Base-by-base conservation (phyloP, 345 rosid genomes). In the Salix suchowensis region DNA sequence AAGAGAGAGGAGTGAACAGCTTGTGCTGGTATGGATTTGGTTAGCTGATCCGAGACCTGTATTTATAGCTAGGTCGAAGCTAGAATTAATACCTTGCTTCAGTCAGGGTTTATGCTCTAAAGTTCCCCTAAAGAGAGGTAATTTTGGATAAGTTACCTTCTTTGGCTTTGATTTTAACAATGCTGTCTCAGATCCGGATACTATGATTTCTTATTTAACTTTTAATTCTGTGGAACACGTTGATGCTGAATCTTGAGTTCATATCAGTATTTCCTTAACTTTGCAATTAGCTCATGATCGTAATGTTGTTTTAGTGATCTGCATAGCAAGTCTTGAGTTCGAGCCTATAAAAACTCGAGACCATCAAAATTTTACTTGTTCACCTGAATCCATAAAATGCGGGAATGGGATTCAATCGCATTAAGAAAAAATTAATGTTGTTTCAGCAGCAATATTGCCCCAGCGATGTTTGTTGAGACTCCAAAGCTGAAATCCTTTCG, bases 21-120 rank as follows among this genome's bases (percentile, higher is more conserved):
- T 36, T 68, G 68, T 67, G 50, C 50, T 74, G 74, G 79, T 7
- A 73, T 26, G n/a, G 65, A 26, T 39, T 72, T 26, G 73, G 73
- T 69, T 54, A 66, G 54, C 66, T 75, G 55, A 23, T 55, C 37
- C 74, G 48, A 32, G 39, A 37, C 42, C 65, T 76, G 76, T 80
- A 80, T 87, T 77, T 82, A 80, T 87, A 32, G 36, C 5, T 32
- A 78, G 72, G 52, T 42, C 74, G 40, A 14, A 2, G 19, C 9
- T 34, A 58, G 76, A 76, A 60, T 39, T 62, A 80, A 74, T 86
- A 81, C 90, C 85, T 89, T 89, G 88, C 92, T 86, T 87, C 78
- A 36, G 26, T 42, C 34, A 68, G 71, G 81, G 85, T 78, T 77
- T 78, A 76, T 80, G 77, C 26, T 24, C 9, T 34, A 60, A 30